Base-by-base conservation (phyloP, 306 rosid genomes). In the Citrullus mucosospermus region DNA sequence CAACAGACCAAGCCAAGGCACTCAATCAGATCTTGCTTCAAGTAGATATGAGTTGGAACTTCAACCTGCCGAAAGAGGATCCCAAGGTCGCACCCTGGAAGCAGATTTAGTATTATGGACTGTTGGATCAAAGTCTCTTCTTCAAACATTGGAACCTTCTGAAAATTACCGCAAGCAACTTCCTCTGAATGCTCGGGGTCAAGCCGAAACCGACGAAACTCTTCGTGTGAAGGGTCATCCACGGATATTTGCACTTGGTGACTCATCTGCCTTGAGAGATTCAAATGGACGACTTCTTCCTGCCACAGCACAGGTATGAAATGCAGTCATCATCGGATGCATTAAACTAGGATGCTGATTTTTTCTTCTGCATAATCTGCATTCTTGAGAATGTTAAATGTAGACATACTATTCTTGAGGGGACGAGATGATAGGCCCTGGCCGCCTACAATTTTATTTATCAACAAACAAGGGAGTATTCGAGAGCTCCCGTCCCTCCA, bases 191-290 rank as follows among this genome's bases (percentile, higher is more conserved):
- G 88, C 88, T 28, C 87, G 92, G 53, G 98, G 98, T 61, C 98
- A 94, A 81, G 92, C 89, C 9, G 97, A 94, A 87, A 94, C 93
- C 61, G 97, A 94, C 80, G 98, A 94, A 85, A 94, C 96, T 65
- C 98, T 94, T 80, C 98, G 98, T 83, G 97, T 94, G 15, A 95
- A 91, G 83, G 98, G 98, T 71, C 97, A 95, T 60, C 98, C 97
- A n/a, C 89, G 96, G 72, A 92, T 95, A 86, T 95, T 95, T 86
- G 97, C 98, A 73, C 90, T 95, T 58, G 98, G 98, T 25, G 97
- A 95, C 83, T 90, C 97, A 34, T 89, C 96, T 83, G 81, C 98
- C 46, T 63, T 89, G 61, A 87, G 98, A 82, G 97, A 95, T 79
- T 81, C 96, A 51, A 88, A 83, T 51, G 98, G 98, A 85, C 87